A percentile compares a stretch with the other conserved stretches of the same genome.
Conservation (phyloP, 148 eudicot species). For the Fallopia convolvulus region DNA sequence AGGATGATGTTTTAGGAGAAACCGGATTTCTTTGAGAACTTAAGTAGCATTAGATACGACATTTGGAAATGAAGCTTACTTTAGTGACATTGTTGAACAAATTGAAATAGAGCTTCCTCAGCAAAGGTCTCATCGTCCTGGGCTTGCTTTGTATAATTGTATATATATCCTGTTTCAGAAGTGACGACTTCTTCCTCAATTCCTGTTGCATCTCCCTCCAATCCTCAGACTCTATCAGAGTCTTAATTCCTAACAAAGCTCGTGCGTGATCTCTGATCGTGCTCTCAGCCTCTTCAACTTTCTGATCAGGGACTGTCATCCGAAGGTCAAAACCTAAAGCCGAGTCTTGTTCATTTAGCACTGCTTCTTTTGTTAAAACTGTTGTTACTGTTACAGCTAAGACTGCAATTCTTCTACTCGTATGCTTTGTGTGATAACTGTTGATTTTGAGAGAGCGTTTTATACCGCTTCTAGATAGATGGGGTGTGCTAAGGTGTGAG, state of each 20-base stretch:
- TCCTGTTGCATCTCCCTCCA: slow-evolving; percentile 53
- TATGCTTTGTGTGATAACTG: slow-evolving; percentile 6
- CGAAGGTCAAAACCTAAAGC: slow-evolving; percentile 21
- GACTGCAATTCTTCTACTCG: slow-evolving; percentile 2
- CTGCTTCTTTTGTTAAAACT: slow-evolving; percentile 9
- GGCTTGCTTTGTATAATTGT: slow-evolving; percentile 51
- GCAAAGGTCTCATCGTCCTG: slow-evolving; percentile 29
- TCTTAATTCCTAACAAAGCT: slow-evolving; percentile 35
- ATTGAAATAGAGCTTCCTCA: slow-evolving; percentile 43
- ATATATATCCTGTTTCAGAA: slow-evolving; percentile 52
- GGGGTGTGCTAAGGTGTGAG: background rate
- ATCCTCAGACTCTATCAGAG: slow-evolving; percentile 25
- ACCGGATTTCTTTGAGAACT: too few species aligned
- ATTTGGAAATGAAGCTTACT: slow-evolving; percentile 15
- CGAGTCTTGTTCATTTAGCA: background rate
- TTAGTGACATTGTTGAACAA: slow-evolving; percentile 48
- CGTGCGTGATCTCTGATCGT: slow-evolving; percentile 34
- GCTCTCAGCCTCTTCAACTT: slow-evolving; percentile 48
- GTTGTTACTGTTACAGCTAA: slow-evolving; percentile 11
- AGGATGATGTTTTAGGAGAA: too few species aligned
- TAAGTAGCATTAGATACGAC: too few species aligned
- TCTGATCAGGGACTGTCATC: slow-evolving; percentile 62
- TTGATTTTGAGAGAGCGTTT: background rate
- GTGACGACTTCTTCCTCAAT: slow-evolving; percentile 32
- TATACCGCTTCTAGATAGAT: background rate